Evolutionary conservation across 192 early-diverging fungal species (phyloP).

Genomic region (Powellomyces hirtus): DNA sequence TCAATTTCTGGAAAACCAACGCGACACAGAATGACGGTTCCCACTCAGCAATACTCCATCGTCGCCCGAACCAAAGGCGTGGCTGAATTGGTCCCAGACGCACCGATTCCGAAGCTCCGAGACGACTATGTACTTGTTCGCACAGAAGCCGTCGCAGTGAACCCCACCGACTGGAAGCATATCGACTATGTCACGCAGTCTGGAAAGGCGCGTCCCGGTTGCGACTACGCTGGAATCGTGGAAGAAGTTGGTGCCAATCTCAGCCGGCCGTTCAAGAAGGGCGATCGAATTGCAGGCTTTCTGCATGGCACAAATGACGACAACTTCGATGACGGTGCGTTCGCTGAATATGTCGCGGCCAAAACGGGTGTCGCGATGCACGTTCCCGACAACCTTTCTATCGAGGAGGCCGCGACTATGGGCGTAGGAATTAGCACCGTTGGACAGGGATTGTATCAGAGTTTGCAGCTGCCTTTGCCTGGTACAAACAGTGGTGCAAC

Average conservation of each 20-base stretch:
- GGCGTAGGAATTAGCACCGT: constrained; percentile 28
- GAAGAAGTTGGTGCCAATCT: constrained; percentile 26
- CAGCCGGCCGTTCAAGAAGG: background rate
- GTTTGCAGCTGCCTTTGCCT: constrained; percentile 20
- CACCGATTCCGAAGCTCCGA: constrained; percentile 6
- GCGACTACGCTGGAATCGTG: constrained; percentile 33
- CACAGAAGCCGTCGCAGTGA: constrained; percentile 20
- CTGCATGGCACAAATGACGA: constrained; percentile 12
- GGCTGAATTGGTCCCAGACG: constrained; percentile 13
- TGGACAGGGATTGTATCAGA: constrained; percentile 26
- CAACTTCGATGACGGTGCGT: constrained; percentile 20
- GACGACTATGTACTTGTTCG: constrained; percentile 32
- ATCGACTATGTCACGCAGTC: constrained; percentile 26
- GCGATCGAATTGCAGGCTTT: constrained; percentile 9
- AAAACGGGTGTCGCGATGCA: constrained; percentile 1
- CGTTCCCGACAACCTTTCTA: constrained; percentile 21
- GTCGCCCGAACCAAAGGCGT: no score
- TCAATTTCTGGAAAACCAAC: no score
- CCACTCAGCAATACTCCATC: no score
- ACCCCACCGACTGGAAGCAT: constrained; percentile 46
- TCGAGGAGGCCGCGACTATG: constrained; percentile 34
- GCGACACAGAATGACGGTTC: no score
- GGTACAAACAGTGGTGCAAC: background rate
- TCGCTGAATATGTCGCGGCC: constrained; percentile 17
- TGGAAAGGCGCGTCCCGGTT: constrained; percentile 15